Conservation (phyloP, 2,329 filamentous ascomycete genomes). For the Cryoendolithus antarcticus region DNA sequence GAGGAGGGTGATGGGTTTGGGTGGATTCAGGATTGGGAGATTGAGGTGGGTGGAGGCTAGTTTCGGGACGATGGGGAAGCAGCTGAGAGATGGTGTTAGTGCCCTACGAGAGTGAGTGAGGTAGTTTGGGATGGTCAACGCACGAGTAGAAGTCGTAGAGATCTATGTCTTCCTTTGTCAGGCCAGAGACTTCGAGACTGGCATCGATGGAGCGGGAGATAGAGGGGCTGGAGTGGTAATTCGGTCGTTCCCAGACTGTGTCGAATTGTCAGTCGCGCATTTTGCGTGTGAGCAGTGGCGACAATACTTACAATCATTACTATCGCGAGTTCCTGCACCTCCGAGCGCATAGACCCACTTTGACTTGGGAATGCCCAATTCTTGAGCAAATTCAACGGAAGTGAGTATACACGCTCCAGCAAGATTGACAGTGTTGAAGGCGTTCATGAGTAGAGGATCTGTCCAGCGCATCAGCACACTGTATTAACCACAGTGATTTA, state of each 20-base stretch:
- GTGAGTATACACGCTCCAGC: slow-evolving; percentile 50
- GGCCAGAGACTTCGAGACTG: slow-evolving; percentile 35
- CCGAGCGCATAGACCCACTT: slow-evolving; percentile 54
- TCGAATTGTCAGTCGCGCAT: neutral
- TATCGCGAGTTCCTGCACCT: slow-evolving; percentile 50
- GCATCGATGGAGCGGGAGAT: slow-evolving; percentile 47
- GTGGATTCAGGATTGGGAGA: slow-evolving; percentile 32
- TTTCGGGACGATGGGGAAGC: slow-evolving; percentile 59
- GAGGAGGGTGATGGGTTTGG: slow-evolving; percentile 47
- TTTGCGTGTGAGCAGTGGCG: no score
- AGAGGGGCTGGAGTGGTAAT: slow-evolving; percentile 45
- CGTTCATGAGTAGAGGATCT: slow-evolving; percentile 61
- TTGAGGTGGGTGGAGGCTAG: slow-evolving; percentile 49
- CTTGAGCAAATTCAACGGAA: slow-evolving; percentile 40
- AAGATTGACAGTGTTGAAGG: slow-evolving; percentile 57
- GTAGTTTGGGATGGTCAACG: no score
- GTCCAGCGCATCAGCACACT: neutral
- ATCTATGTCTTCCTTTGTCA: slow-evolving; percentile 43
- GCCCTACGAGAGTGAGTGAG: no score
- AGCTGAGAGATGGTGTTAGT: slow-evolving; percentile 27
- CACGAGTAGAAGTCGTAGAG: slow-evolving; percentile 55
- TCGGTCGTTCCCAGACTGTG: slow-evolving; percentile 49
- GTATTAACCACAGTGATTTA: no score
- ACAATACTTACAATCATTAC: slow-evolving; percentile 36
- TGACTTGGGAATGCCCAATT: slow-evolving; percentile 41